phyloP scores from a whole-genome alignment of 768 basidiomycete genomes.

The Chalciporus chontae region DNA sequence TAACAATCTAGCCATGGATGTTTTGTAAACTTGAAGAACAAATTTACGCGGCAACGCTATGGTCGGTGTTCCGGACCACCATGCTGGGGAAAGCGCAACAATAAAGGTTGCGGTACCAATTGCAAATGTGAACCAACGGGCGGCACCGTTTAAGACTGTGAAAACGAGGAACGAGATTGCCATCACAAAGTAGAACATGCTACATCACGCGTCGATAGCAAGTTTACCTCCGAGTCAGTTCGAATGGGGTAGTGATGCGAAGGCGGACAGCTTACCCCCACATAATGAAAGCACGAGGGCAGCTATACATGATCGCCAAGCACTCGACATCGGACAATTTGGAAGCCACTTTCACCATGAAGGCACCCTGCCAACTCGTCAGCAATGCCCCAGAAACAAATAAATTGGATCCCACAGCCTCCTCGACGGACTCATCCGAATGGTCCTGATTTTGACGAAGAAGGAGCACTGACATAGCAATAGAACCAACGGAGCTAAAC shows the following conservation, averaged over 20 bases:
- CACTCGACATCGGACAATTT: neutral
- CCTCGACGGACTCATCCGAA: slow-evolving; percentile 6
- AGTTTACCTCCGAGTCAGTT: no score
- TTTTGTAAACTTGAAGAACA: no score
- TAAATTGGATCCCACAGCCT: neutral
- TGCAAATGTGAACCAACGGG: neutral
- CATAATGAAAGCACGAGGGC: neutral
- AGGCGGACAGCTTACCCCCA: neutral
- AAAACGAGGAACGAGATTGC: neutral
- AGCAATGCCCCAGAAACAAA: neutral
- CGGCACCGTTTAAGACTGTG: neutral
- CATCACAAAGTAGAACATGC: neutral
- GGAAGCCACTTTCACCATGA: neutral
- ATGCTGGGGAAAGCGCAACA: neutral
- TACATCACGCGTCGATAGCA: no score
- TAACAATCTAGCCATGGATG: no score
- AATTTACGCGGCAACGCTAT: neutral
- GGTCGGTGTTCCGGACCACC: neutral
- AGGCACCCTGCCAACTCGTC: neutral
- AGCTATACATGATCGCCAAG: slow-evolving; percentile 1
- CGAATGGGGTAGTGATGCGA: no score
- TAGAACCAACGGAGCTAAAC: neutral
- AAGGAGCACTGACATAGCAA: slow-evolving; percentile 5
- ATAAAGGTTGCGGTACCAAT: neutral
- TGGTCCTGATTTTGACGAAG: slow-evolving; percentile 28